Percentiles rank a stretch among this genome's conserved stretches.
Evolutionary conservation across 768 basidiomycete species (phyloP).

Genomic region (Pisolithus orientalis): DNA sequence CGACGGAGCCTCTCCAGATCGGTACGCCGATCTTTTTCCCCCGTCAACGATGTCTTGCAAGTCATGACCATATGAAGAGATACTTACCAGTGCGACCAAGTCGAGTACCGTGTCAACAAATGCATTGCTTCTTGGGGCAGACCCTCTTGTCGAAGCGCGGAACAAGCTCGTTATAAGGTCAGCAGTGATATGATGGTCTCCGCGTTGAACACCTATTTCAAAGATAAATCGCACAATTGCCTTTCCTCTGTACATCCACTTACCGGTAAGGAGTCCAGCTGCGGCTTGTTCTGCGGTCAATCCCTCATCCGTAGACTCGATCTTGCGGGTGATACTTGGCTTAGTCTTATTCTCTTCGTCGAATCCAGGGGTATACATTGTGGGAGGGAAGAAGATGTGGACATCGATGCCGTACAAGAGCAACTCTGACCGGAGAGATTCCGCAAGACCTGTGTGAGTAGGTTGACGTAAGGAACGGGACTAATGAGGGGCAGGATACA

Average conservation of each 20-base stretch:
- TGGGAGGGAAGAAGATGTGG: constrained; percentile 78
- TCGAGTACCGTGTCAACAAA: constrained; percentile 46
- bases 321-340: constrained; percentile 64
- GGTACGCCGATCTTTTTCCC: constrained; percentile 42
- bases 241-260: constrained; percentile 3
- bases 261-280: constrained; percentile 51
- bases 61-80: background rate
- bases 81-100: constrained; percentile 40
- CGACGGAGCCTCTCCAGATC: constrained; percentile 46
- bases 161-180: constrained; percentile 66
- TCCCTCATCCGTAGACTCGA: constrained; percentile 70
- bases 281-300: constrained; percentile 62
- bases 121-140: constrained; percentile 51
- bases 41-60: background rate
- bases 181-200: constrained; percentile 68
- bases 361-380: constrained; percentile 73
- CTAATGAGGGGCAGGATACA: background rate
- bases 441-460: constrained; percentile 60
- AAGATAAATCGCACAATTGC: background rate
- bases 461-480: background rate
- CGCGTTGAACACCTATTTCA: constrained; percentile 54
- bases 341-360: constrained; percentile 74
- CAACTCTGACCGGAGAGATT: constrained; percentile 75
- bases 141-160: constrained; percentile 59
- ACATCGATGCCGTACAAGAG: constrained; percentile 70